Percentiles rank a stretch among this genome's conserved stretches.
Evolutionary conservation across 208 protist species (phyloP).

Genomic region (Zelonia costaricensis): DNA sequence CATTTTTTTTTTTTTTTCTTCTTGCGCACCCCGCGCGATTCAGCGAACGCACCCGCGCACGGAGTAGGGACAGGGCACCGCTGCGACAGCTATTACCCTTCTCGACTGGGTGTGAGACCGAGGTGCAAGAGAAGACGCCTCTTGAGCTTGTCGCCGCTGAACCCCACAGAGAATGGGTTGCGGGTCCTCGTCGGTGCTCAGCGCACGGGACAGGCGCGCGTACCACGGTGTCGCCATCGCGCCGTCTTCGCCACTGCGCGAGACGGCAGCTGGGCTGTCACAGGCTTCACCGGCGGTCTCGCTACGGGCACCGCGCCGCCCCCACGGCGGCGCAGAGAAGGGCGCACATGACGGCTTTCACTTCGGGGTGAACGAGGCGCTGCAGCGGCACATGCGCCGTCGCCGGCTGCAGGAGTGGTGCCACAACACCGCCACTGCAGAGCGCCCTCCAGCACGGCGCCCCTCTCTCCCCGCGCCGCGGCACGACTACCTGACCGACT

Average conservation of each 20-base stretch:
- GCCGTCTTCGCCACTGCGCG: not conserved
- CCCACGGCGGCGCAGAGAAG: not conserved
- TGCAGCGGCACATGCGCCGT: constrained; percentile 11
- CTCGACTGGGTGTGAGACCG: no score
- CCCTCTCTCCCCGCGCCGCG: not conserved
- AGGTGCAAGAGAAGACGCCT: no score
- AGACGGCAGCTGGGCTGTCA: not conserved
- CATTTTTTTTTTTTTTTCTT: no score
- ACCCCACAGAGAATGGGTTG: constrained; percentile 4
- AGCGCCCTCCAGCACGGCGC: not conserved
- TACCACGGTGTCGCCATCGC: constrained; percentile 17
- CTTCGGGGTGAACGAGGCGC: not conserved
- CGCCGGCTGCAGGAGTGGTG: constrained; percentile 1
- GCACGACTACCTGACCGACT: constrained; percentile 21
- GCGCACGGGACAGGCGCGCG: constrained; percentile 5
- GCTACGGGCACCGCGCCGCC: not conserved
- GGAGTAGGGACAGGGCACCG: no score
- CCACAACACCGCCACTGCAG: not conserved
- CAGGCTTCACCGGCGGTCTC: no score
- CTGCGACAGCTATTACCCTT: no score
- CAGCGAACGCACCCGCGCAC: no score
- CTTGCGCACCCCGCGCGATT: no score
- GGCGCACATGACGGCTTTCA: not conserved
- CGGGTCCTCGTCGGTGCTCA: constrained; percentile 2
- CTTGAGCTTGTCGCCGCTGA: no score